These are phyloP conservation scores for Geotrichum reessii DNA, from an alignment of 1,139 yeast species.

Conservation along the genomic window DNA sequence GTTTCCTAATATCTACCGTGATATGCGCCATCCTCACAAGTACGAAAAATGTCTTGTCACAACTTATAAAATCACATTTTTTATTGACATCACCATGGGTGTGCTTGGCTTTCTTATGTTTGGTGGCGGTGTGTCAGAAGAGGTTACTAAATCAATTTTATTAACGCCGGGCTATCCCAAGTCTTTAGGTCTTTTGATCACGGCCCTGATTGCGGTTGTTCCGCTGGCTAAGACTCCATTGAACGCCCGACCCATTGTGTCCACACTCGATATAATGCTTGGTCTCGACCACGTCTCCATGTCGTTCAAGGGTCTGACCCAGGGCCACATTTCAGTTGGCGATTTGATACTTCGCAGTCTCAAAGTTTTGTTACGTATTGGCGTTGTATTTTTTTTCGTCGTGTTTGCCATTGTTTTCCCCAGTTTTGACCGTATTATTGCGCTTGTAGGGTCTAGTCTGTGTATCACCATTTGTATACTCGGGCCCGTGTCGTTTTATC, in stretches of 20 bases:
- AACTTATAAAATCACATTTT: constrained; percentile 60
- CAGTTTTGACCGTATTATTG: constrained; percentile 75
- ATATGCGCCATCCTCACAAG: constrained; percentile 70
- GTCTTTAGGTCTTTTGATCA: constrained; percentile 57
- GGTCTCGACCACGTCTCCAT: constrained; percentile 37
- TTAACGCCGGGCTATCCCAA: constrained; percentile 67
- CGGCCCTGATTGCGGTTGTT: constrained; percentile 67
- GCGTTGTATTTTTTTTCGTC: constrained; percentile 44
- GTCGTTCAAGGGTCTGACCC: too few species aligned
- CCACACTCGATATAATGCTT: constrained; percentile 52
- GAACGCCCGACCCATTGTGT: constrained; percentile 78
- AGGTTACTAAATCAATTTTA: constrained; percentile 72
- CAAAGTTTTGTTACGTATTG: too few species aligned
- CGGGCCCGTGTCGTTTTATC: constrained; percentile 70
- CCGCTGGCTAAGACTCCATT: constrained; percentile 87
- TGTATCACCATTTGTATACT: constrained; percentile 78
- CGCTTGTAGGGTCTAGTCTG: constrained; percentile 74
- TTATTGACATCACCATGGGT: constrained; percentile 72
- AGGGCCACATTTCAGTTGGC: constrained; percentile 33
- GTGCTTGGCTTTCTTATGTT: constrained; percentile 83
- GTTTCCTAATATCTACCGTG: constrained; percentile 71
- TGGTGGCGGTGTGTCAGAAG: constrained; percentile 67
- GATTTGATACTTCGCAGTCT: too few species aligned
- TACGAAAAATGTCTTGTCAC: constrained; percentile 47
- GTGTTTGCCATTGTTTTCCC: constrained; percentile 57